phyloP scores from a whole-genome alignment of 768 basidiomycete species.

The Panaeolus cyanescens region DNA sequence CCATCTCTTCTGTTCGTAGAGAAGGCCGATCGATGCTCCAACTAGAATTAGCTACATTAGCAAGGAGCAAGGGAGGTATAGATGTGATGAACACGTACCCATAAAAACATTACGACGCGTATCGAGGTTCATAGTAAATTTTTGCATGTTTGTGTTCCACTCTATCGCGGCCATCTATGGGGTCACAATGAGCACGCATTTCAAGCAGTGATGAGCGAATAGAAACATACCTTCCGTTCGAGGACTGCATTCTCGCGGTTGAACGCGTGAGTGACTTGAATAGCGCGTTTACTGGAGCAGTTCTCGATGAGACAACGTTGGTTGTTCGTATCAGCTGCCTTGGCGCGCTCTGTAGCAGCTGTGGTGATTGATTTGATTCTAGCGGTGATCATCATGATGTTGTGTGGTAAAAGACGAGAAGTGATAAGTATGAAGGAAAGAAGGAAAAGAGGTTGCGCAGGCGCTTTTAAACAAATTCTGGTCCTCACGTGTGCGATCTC shows the following conservation, averaged over 20 bases:
- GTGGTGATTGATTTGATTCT: not conserved
- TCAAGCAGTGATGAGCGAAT: not conserved
- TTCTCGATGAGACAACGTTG: conserved; percentile 14
- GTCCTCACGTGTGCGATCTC: no score
- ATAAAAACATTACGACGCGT: conserved; percentile 16
- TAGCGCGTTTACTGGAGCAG: conserved; percentile 2
- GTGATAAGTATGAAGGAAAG: no score
- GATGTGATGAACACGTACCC: conserved; percentile 1
- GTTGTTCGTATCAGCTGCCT: conserved; percentile 8
- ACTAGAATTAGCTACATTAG: conserved; percentile 3
- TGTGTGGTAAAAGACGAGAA: no score
- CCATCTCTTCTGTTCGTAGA: conserved; percentile 6
- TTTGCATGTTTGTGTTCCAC: conserved; percentile 15
- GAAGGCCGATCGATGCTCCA: not conserved
- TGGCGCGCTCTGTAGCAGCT: not conserved
- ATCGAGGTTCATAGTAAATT: conserved; percentile 15
- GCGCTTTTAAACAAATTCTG: no score
- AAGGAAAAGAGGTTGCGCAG: no score
- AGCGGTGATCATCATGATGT: no score
- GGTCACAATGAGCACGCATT: conserved; percentile 4
- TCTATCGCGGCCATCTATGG: conserved; percentile 8
- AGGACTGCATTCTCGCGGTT: not conserved
- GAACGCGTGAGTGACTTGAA: conserved; percentile 5
- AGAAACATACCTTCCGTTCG: not conserved
- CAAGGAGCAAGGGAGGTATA: not conserved